Evolutionary conservation across 2,329 filamentous ascomycete genomes (phyloP).

Genomic region (Tolypocladium amazonense): DNA sequence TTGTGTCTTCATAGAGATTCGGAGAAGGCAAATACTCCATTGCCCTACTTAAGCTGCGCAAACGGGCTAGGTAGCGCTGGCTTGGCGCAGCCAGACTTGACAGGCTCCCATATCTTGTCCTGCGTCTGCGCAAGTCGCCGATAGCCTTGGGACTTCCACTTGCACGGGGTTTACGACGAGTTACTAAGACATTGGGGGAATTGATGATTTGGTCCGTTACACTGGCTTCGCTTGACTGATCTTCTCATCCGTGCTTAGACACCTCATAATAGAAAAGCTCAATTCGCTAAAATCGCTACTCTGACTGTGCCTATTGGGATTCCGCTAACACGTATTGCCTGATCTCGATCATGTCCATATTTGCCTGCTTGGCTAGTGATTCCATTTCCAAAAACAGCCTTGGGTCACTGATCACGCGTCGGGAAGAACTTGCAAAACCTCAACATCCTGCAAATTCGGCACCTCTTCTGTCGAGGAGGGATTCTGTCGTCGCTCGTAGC

Average conservation of each 20-base stretch:
- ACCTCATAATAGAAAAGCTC: neutral
- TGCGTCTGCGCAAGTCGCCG: too few relatives aligned
- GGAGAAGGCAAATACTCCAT: too few relatives aligned
- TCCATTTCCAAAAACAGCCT: neutral
- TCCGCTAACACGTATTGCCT: neutral
- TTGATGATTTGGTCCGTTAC: too few relatives aligned
- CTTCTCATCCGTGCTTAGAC: neutral
- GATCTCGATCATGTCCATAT: neutral
- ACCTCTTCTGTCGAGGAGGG: neutral
- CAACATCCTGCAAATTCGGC: neutral
- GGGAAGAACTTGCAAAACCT: neutral
- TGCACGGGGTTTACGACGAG: too few relatives aligned
- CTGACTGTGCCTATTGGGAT: neutral
- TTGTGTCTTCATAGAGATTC: too few relatives aligned
- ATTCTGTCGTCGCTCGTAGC: neutral
- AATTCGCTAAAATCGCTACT: neutral
- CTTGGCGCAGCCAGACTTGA: too few relatives aligned
- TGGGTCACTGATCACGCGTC: neutral
- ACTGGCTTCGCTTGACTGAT: too few relatives aligned
- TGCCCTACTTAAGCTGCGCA: too few relatives aligned
- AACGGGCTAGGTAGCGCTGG: too few relatives aligned
- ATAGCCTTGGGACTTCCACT: too few relatives aligned
- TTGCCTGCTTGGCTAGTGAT: neutral
- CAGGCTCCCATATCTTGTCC: too few relatives aligned
- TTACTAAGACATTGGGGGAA: too few relatives aligned